A percentile compares a stretch with the other conserved stretches of the same genome.
Conservation (phyloP, 345 rosid genomes). For the Citrus cavaleriei region DNA sequence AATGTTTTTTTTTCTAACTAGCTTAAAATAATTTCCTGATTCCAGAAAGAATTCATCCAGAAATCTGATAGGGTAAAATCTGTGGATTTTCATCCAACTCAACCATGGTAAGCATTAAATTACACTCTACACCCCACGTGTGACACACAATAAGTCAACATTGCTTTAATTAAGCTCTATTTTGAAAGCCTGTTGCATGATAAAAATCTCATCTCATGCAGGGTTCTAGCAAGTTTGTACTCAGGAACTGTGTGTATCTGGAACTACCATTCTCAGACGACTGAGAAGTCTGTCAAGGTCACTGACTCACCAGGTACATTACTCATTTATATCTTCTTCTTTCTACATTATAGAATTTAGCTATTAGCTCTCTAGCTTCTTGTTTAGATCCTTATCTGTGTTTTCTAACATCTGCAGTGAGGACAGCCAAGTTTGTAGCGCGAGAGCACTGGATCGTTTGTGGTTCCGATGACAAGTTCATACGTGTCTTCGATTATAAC, state of each 20-base stretch:
- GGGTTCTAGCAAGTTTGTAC: conserved; percentile 69
- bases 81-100: conserved; percentile 63
- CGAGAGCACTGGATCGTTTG: conserved; percentile 94
- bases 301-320: conserved; percentile 81
- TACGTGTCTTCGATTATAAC: conserved; percentile 90
- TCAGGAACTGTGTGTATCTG: conserved; percentile 70
- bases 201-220: conserved; percentile 18
- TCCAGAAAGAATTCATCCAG: conserved; percentile 52
- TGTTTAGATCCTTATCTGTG: conserved; percentile 1
- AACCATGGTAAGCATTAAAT: conserved; percentile 55
- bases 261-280: conserved; percentile 86
- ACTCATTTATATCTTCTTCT: background rate
- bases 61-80: conserved; percentile 68
- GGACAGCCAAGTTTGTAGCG: conserved; percentile 88
- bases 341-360: background rate
- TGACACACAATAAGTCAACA: background rate
- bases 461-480: conserved; percentile 90
- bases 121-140: background rate
- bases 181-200: background rate
- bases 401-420: conserved; percentile 47
- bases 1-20: conserved; percentile 11
- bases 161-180: background rate
- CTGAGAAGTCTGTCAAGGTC: conserved; percentile 87
- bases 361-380: conserved; percentile 1
- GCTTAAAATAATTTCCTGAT: conserved; percentile 20